These are phyloP conservation scores for Pseudozyma hubeiensis DNA, from an alignment of 1,284 basidiomycete genomes.

Conservation along the genomic window DNA sequence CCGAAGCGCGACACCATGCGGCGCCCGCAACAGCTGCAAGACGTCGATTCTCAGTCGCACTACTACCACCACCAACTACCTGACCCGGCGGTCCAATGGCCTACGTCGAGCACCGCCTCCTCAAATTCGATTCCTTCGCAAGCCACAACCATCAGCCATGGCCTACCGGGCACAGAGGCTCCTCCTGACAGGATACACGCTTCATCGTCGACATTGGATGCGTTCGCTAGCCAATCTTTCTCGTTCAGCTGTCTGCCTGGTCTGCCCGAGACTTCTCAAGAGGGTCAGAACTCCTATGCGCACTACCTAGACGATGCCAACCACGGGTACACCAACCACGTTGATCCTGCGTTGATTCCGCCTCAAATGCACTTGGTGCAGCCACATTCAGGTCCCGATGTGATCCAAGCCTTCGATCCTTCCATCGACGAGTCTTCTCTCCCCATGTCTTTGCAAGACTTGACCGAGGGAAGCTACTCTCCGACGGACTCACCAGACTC, in stretches of 20 bases:
- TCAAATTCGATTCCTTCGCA: constrained; percentile 4
- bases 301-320: constrained; percentile 27
- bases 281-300: constrained; percentile 24
- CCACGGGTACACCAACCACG: background rate
- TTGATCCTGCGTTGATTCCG: constrained; percentile 13
- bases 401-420: constrained; percentile 11
- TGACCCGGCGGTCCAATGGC: constrained; percentile 3
- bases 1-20: too few species aligned
- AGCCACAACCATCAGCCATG: constrained; percentile 2
- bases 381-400: constrained; percentile 2
- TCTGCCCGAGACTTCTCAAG: constrained; percentile 9
- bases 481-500: constrained; percentile 19
- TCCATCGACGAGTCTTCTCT: constrained; percentile 16
- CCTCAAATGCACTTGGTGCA: constrained; percentile 12
- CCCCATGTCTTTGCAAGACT: constrained; percentile 10
- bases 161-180: constrained; percentile 8
- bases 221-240: constrained; percentile 11
- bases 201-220: constrained; percentile 13
- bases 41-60: too few species aligned
- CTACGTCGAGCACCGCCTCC: background rate
- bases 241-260: constrained; percentile 17
- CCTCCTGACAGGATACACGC: background rate
- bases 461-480: constrained; percentile 4
- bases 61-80: background rate
- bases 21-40: too few species aligned